phyloP scores from a whole-genome alignment of 2,329 filamentous ascomycete species.

The Orbilia quercus region DNA sequence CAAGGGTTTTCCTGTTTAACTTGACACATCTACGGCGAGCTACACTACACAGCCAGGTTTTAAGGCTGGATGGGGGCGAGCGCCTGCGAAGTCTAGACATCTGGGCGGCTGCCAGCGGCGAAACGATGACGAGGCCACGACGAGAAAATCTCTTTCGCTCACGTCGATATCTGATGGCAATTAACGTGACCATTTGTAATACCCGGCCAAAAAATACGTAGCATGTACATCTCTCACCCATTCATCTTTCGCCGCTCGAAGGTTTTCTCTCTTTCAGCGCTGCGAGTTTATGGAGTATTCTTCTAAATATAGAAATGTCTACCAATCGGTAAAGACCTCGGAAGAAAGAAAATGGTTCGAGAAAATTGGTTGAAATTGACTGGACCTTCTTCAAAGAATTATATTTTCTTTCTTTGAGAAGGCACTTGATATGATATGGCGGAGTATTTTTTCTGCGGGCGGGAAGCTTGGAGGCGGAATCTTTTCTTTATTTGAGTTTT shows the following conservation, averaged over 20 bases:
- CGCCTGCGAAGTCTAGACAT: no score
- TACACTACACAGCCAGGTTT: conserved; percentile 26
- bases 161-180: conserved; percentile 1
- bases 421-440: neutral
- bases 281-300: neutral
- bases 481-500: neutral
- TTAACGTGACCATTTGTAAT: neutral
- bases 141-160: neutral
- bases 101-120: neutral
- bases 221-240: no score
- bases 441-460: conserved; percentile 6
- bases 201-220: neutral
- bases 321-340: conserved; percentile 42
- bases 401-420: no score
- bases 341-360: conserved; percentile 14
- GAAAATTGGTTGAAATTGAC: neutral
- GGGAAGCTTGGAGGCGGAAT: conserved; percentile 6
- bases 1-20: neutral
- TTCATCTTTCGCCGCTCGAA: no score
- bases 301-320: conserved; percentile 29
- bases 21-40: no score
- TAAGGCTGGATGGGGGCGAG: conserved; percentile 19
- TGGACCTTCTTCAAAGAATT: neutral
- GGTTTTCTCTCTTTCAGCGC: no score
- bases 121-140: conserved; percentile 20